Conservation (phyloP, 2,329 filamentous ascomycete species). For the Macrophomina tecta region DNA sequence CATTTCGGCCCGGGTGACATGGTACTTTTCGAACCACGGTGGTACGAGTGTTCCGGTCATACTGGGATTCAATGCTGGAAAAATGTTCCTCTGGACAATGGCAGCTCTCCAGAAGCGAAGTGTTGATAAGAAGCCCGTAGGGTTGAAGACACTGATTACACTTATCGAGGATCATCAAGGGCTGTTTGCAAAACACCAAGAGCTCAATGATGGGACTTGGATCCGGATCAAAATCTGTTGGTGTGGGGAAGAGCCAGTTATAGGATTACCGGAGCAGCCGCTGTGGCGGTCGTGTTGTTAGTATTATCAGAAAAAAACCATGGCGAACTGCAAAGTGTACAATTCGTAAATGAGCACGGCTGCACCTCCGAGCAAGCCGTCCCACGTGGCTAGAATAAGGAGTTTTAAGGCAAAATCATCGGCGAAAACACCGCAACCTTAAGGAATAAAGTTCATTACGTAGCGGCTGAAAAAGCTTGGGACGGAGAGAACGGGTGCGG, state of each 20-base stretch:
- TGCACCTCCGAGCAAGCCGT: not conserved
- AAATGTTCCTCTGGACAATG: too few relatives aligned
- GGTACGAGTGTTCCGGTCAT: slow-evolving; percentile 16
- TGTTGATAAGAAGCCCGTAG: too few relatives aligned
- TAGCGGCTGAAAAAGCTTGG: not conserved
- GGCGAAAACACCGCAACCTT: not conserved
- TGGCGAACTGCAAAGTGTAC: not conserved
- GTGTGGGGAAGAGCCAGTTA: too few relatives aligned
- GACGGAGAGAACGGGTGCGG: not conserved
- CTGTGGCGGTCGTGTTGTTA: too few relatives aligned
- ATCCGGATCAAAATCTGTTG: too few relatives aligned
- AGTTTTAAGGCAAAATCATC: not conserved
- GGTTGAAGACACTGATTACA: too few relatives aligned
- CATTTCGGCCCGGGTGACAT: slow-evolving; percentile 1
- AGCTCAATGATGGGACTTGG: too few relatives aligned
- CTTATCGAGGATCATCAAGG: too few relatives aligned
- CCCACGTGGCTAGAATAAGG: not conserved
- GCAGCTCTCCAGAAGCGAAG: too few relatives aligned
- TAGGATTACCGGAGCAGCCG: too few relatives aligned
- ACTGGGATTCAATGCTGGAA: not conserved
- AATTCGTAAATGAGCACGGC: not conserved
- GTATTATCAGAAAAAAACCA: not conserved
- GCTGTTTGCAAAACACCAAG: too few relatives aligned
- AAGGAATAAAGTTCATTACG: not conserved
- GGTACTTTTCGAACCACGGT: slow-evolving; percentile 9